These are phyloP conservation scores for Exophiala aquamarina DNA, from an alignment of 2,329 filamentous ascomycete species.

Conservation along the genomic window DNA sequence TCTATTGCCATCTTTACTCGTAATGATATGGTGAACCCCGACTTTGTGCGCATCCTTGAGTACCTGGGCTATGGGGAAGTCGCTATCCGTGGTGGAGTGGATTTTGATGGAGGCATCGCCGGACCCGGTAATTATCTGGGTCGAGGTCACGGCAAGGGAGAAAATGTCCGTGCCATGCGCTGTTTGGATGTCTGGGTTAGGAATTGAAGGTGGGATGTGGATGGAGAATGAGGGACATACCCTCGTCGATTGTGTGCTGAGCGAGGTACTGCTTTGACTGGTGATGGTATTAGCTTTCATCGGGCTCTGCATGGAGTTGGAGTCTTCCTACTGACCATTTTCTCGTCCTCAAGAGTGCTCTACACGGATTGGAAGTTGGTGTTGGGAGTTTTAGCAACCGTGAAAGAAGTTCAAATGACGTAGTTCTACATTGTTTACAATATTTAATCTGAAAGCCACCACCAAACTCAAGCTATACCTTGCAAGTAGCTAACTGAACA, in stretches of 20 bases:
- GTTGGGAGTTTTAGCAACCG: background rate
- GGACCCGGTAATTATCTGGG: conserved; percentile 75
- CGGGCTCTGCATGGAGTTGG: background rate
- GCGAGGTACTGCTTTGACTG: conserved; percentile 99
- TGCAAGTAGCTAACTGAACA: too few relatives aligned
- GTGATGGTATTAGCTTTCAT: conserved; percentile 12
- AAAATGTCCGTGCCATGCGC: conserved; percentile 85
- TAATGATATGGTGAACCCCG: conserved; percentile 86
- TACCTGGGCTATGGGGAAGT: conserved; percentile 76
- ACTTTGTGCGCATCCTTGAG: conserved; percentile 78
- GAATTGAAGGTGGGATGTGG: conserved; percentile 29
- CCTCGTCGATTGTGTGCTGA: conserved; percentile 84
- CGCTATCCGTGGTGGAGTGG: conserved; percentile 71
- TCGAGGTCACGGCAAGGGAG: conserved; percentile 72
- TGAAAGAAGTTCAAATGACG: conserved; percentile 17
- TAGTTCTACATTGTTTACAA: conserved; percentile 8
- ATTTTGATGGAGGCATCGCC: conserved; percentile 80
- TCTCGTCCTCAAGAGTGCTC: background rate
- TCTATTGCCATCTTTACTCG: conserved; percentile 65
- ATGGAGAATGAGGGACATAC: conserved; percentile 45
- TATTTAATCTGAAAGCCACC: too few relatives aligned
- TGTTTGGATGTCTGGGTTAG: conserved; percentile 41
- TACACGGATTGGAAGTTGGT: background rate
- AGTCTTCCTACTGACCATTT: background rate
- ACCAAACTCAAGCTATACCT: too few relatives aligned